Conservation (phyloP, 768 basidiomycete species). For the Paxillus involutus region DNA sequence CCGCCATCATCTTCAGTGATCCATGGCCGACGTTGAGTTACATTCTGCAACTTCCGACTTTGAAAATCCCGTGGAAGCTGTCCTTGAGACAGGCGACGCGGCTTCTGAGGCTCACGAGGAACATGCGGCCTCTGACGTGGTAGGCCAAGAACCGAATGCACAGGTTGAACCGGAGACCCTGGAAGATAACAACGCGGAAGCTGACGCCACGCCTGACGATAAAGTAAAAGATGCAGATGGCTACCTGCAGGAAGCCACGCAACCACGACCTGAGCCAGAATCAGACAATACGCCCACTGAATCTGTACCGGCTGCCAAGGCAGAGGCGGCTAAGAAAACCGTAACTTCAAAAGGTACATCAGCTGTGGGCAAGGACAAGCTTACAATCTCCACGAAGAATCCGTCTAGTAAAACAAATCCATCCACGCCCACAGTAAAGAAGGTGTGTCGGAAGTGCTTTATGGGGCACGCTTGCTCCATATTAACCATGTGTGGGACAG, state of each 20-base stretch:
- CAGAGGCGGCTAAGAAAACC: conserved; percentile 27
- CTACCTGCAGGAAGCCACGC: conserved; percentile 21
- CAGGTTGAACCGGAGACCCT: conserved; percentile 19
- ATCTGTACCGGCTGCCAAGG: conserved; percentile 13
- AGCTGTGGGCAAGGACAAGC: conserved; percentile 30
- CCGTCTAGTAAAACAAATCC: conserved; percentile 47
- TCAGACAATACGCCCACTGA: conserved; percentile 18
- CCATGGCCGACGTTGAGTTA: conserved; percentile 38
- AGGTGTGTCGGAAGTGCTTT: conserved; percentile 44
- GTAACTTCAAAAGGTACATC: conserved; percentile 17
- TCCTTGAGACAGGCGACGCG: conserved; percentile 17
- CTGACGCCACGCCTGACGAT: conserved; percentile 17
- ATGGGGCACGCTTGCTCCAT: conserved; percentile 19
- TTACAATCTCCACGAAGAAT: conserved; percentile 41
- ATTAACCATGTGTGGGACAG: conserved; percentile 39
- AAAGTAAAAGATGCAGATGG: conserved; percentile 10
- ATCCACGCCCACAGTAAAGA: conserved; percentile 62
- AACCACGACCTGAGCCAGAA: conserved; percentile 14
- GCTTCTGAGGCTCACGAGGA: conserved; percentile 30
- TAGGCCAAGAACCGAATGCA: conserved; percentile 25
- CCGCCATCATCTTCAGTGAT: conserved; percentile 22
- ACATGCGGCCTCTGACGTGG: conserved; percentile 40
- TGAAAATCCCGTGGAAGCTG: conserved; percentile 21
- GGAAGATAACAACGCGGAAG: conserved; percentile 17
- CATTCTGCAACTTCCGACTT: conserved; percentile 20